phyloP scores from a whole-genome alignment of 805 yeast genomes.

The Pichia ethanolica region DNA sequence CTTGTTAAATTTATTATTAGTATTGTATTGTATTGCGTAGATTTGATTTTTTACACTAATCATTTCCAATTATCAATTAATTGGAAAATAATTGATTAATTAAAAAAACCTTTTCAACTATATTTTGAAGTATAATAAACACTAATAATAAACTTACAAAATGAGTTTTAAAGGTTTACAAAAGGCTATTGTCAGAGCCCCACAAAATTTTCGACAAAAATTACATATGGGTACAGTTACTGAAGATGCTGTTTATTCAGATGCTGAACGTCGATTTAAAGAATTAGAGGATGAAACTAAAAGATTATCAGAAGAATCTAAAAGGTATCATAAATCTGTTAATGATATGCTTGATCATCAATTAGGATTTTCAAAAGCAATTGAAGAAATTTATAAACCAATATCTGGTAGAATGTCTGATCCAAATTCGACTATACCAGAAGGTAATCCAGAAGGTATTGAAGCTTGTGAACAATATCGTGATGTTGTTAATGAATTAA shows the following conservation, averaged over 20 bases:
- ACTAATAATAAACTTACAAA: not conserved
- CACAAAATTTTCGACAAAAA: conserved; percentile 86
- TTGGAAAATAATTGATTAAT: no score
- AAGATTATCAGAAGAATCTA: conserved; percentile 82
- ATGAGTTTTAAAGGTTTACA: conserved; percentile 90
- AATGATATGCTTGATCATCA: conserved; percentile 91
- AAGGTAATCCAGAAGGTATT: conserved; percentile 95
- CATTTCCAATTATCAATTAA: no score
- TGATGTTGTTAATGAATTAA: conserved; percentile 78
- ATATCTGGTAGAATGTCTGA: conserved; percentile 89
- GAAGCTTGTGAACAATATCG: conserved; percentile 90
- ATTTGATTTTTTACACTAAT: no score
- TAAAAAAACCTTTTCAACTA: no score
- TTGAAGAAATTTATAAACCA: conserved; percentile 94
- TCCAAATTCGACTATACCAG: conserved; percentile 78
- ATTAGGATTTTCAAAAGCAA: conserved; percentile 89
- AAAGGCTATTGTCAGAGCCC: conserved; percentile 78
- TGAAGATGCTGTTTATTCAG: conserved; percentile 83
- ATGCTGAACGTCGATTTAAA: conserved; percentile 94
- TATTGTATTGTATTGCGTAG: no score
- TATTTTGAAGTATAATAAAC: no score
- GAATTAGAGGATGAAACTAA: conserved; percentile 87
- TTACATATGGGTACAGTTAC: conserved; percentile 77
- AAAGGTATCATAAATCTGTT: conserved; percentile 83
- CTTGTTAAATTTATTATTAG: no score